These are phyloP conservation scores for Fraxinus xanthoxyloides DNA, from an alignment of 305 asterid genomes.

Conservation along the genomic window DNA sequence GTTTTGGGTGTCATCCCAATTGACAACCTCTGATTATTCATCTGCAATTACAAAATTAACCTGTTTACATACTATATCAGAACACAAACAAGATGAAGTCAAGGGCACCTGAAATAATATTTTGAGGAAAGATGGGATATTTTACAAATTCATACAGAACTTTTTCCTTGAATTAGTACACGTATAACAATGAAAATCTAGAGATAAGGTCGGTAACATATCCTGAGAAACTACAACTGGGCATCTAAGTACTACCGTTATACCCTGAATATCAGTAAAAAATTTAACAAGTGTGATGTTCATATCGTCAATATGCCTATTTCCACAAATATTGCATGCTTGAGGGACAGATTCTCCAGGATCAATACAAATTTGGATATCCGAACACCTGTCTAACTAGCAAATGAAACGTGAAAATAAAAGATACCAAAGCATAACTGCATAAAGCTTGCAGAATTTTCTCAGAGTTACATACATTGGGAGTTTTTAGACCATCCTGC, in stretches of 20 bases:
- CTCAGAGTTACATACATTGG: slow-evolving; percentile 51
- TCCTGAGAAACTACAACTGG: background rate
- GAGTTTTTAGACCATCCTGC: slow-evolving; percentile 72
- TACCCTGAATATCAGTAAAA: background rate
- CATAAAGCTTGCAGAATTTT: background rate
- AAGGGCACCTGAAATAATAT: background rate
- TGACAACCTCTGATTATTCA: slow-evolving; percentile 51
- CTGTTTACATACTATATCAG: background rate
- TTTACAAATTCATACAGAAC: background rate
- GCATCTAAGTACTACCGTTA: background rate
- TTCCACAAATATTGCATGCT: background rate
- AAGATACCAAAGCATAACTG: background rate
- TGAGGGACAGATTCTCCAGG: background rate
- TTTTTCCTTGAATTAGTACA: background rate
- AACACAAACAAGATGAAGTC: background rate
- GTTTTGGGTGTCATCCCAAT: slow-evolving; percentile 83
- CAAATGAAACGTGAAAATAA: slow-evolving; percentile 6
- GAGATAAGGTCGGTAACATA: background rate
- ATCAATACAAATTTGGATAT: background rate
- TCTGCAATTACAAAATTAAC: slow-evolving; percentile 42
- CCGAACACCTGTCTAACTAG: background rate
- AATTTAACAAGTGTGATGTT: background rate
- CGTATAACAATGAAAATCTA: background rate
- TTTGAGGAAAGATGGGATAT: background rate
- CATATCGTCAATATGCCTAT: background rate